These are phyloP conservation scores for Penicillium silybi DNA, from an alignment of 495 filamentous ascomycete species.

Conservation along the genomic window DNA sequence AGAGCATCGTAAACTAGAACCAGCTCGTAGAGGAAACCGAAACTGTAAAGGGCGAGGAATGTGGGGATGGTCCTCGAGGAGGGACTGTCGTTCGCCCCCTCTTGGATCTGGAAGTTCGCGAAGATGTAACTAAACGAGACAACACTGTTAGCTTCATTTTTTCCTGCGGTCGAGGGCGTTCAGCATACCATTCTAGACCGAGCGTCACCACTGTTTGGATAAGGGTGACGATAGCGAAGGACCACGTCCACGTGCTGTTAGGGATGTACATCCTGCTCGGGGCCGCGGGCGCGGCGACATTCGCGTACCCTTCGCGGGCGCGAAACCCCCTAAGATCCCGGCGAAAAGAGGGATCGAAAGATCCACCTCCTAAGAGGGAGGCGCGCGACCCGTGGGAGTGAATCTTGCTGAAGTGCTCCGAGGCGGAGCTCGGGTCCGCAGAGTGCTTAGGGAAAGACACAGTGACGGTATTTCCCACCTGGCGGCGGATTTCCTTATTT, in stretches of 20 bases:
- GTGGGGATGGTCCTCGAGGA: conserved; percentile 69
- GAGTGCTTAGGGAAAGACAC: conserved; percentile 32
- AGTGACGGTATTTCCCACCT: conserved; percentile 37
- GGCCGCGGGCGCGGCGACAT: conserved; percentile 20
- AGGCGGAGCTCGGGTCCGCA: conserved; percentile 37
- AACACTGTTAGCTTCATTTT: not conserved
- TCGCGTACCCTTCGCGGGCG: conserved; percentile 52
- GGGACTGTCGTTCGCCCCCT: conserved; percentile 47
- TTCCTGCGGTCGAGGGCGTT: not conserved
- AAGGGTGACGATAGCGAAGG: conserved; percentile 69
- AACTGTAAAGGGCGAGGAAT: conserved; percentile 94
- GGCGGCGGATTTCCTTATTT: conserved; percentile 20
- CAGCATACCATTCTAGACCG: conserved; percentile 77
- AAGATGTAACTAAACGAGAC: conserved; percentile 38
- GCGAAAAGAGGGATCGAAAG: conserved; percentile 50
- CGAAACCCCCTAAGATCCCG: conserved; percentile 48
- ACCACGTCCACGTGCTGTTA: conserved; percentile 81
- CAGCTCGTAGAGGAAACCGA: conserved; percentile 90
- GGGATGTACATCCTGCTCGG: conserved; percentile 62
- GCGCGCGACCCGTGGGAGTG: conserved; percentile 56
- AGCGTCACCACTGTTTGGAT: conserved; percentile 76
- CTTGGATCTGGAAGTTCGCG: conserved; percentile 61
- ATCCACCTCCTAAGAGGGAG: conserved; percentile 63
- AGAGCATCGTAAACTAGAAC: conserved; percentile 89
- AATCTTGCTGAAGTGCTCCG: conserved; percentile 55